Percentiles rank a stretch among this genome's conserved stretches.
These are phyloP conservation scores for Suillus variegatus DNA, from an alignment of 768 basidiomycete genomes.

Conservation along the genomic window DNA sequence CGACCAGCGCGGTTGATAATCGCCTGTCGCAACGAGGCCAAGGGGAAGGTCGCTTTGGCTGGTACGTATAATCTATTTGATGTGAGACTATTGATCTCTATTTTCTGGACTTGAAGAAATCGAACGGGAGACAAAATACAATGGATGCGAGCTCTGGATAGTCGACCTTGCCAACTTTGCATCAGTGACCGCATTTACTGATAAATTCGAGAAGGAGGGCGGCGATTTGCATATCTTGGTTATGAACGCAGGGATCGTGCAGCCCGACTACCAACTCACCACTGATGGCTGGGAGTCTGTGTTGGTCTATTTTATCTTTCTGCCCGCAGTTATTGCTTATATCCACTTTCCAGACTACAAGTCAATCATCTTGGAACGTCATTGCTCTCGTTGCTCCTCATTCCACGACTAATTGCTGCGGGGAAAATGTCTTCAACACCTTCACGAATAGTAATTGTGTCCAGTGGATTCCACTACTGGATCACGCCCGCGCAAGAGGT, in stretches of 20 bases:
- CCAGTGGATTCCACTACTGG: constrained; percentile 31
- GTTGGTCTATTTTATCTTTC: constrained; percentile 26
- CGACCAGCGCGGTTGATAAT: constrained; percentile 28
- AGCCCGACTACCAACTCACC: constrained; percentile 23
- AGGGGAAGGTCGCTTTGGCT: constrained; percentile 20
- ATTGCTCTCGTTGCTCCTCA: constrained; percentile 31
- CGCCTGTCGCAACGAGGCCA: constrained; percentile 28
- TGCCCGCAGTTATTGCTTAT: background rate
- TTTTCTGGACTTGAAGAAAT: constrained; percentile 20
- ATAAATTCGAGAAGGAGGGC: constrained; percentile 16
- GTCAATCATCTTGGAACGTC: constrained; percentile 36
- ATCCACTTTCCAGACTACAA: constrained; percentile 29
- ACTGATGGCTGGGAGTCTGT: constrained; percentile 47
- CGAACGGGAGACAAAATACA: constrained; percentile 7
- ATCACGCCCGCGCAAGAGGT: constrained; percentile 21
- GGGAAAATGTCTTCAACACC: constrained; percentile 23
- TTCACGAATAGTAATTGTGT: constrained; percentile 32
- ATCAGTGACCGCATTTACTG: constrained; percentile 13
- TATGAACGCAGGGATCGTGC: constrained; percentile 41
- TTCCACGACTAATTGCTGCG: constrained; percentile 31
- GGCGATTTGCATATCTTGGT: constrained; percentile 39
- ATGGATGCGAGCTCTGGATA: no score
- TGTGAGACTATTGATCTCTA: background rate
- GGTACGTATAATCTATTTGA: constrained; percentile 17
- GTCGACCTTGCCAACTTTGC: no score